phyloP scores from a whole-genome alignment of 208 protist genomes.

The Porcisia deanei region DNA sequence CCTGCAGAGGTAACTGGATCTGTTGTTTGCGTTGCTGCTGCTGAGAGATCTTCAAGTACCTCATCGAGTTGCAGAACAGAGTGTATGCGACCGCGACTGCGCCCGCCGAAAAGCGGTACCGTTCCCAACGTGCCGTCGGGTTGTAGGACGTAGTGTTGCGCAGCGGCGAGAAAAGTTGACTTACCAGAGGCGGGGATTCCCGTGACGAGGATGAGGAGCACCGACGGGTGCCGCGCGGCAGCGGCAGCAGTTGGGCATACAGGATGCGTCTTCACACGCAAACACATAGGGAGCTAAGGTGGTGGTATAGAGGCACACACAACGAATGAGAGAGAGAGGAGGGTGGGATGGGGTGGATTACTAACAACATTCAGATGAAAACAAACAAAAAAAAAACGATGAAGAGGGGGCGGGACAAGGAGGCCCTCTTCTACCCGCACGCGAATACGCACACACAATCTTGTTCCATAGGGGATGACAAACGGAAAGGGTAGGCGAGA shows the following conservation, averaged over 20 bases:
- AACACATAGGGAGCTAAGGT: background rate
- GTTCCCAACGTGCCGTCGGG: background rate
- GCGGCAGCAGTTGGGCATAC: background rate
- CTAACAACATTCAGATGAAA: too few species aligned
- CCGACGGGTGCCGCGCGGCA: background rate
- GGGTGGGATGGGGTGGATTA: too few species aligned
- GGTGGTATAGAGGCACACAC: background rate
- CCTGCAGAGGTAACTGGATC: background rate
- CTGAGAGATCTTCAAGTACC: conserved; percentile 7
- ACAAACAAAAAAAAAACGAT: too few species aligned
- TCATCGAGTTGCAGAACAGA: conserved; percentile 19
- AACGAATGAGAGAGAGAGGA: too few species aligned
- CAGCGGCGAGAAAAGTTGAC: conserved; percentile 39
- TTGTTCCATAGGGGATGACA: too few species aligned
- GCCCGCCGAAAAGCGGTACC: conserved; percentile 13
- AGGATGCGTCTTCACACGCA: background rate
- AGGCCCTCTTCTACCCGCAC: too few species aligned
- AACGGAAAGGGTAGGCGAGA: too few species aligned
- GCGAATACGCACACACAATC: too few species aligned
- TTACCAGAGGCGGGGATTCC: conserved; percentile 74
- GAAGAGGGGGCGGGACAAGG: too few species aligned
- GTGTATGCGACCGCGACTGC: background rate
- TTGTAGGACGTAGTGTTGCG: conserved; percentile 13
- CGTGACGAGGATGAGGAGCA: conserved; percentile 53
- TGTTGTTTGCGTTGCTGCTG: background rate